Conservation (phyloP, 768 basidiomycete species). For the Hypsizygus marmoreus region DNA sequence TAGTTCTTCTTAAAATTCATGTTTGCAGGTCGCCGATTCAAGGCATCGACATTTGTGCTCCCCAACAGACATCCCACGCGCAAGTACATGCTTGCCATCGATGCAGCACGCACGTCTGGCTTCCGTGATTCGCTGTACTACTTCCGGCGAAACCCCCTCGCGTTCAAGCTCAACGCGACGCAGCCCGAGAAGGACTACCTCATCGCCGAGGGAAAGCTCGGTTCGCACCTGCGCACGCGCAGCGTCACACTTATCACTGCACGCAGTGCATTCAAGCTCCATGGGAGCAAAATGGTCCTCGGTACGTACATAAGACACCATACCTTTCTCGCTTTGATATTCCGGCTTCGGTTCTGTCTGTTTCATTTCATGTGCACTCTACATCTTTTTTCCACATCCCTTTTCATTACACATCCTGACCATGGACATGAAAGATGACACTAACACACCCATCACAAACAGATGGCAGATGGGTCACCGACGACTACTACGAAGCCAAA, state of each 20-base stretch:
- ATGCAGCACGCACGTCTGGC: conserved; percentile 94
- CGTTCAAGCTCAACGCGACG: conserved; percentile 88
- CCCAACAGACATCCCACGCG: conserved; percentile 82
- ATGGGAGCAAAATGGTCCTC: conserved; percentile 88
- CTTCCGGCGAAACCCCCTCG: conserved; percentile 87
- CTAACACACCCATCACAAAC: not conserved
- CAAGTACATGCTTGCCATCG: conserved; percentile 94
- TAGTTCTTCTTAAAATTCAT: conserved; percentile 5
- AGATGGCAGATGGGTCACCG: conserved; percentile 93
- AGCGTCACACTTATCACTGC: conserved; percentile 94
- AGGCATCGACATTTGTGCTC: conserved; percentile 85
- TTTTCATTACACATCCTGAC: too few species aligned
- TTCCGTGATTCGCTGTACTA: conserved; percentile 98
- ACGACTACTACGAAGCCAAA: conserved; percentile 95
- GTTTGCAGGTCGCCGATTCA: conserved; percentile 77
- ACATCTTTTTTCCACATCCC: not conserved
- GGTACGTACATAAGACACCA: conserved; percentile 68
- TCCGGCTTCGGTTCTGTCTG: too few species aligned
- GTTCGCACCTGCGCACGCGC: conserved; percentile 83
- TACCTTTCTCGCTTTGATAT: not conserved
- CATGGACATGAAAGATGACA: too few species aligned
- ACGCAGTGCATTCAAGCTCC: conserved; percentile 90
- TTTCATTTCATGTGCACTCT: not conserved
- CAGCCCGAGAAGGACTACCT: conserved; percentile 92
- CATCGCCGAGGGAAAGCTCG: conserved; percentile 85